Base-by-base conservation (phyloP, 768 basidiomycete species). In the Kwoniella bestiolae region DNA sequence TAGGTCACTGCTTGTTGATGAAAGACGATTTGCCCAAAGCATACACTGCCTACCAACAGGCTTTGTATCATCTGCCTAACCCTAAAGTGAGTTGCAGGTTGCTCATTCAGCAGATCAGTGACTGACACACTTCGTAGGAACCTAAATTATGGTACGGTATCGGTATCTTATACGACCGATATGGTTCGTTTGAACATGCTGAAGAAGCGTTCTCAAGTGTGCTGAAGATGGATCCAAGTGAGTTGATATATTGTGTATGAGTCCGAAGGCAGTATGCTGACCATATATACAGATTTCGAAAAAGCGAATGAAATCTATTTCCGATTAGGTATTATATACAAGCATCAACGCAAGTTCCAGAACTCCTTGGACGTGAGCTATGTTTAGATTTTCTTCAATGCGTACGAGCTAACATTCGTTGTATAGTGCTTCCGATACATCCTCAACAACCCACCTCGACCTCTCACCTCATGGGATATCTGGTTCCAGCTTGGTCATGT, bases 401-500 rank as follows among this genome's bases (percentile, higher is more conserved):
- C 38, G 12, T 11, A 41, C 38, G 1, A 41, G 11, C 3, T 14
- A 41, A 41, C 34, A 41, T 18, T 1, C 0, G n/a, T 18, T 14
- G 18, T 38, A 1, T 70, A 85, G 59, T 98, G 96, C 83, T 98
- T 98, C 84, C 91, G 94, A 77, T 91, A 91, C 78, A 98, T 99
- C 69, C 88, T 98, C 58, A 90, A 91, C 67, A 94, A 91, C 76
- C 96, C 96, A 3, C 96, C 95, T 34, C 90, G 88, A 69, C 96
- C 96, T 1, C 88, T 99, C 32, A 95, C 94, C 16, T 91, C 94
- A 73, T 91, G 93, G 61, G 96, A 99, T 73, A 98, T 99, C 69
- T 98, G 94, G 94, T 98, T 98, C 87, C 96, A 99, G 83, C 96
- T 99, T 66, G 96, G 96, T 2, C 96, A 98, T 77, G 95, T 98